Conservation (phyloP, 257 asterid species). For the Prunella vulgaris region DNA sequence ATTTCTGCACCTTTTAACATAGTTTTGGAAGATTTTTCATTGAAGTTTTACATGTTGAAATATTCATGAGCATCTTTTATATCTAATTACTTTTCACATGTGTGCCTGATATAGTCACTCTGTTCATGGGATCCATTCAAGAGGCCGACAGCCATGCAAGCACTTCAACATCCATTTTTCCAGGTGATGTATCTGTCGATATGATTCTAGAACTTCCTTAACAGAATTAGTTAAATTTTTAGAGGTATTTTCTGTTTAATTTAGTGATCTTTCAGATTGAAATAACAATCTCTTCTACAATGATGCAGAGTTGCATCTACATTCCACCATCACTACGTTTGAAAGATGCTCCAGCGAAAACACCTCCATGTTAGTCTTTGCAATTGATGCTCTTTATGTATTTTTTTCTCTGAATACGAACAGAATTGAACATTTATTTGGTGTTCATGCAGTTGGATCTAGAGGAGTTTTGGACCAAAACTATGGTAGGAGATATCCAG, state of each 20-base stretch:
- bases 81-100: not conserved
- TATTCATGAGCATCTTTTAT: not conserved
- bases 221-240: not conserved
- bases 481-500: constrained; percentile 39
- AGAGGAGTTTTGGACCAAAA: constrained; percentile 39
- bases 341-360: constrained; percentile 41
- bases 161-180: constrained; percentile 69
- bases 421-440: not conserved
- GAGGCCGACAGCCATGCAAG: constrained; percentile 67
- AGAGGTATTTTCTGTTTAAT: not conserved
- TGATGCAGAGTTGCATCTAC: constrained; percentile 57
- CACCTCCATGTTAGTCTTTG: constrained; percentile 61
- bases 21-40: too few species aligned
- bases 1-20: not conserved
- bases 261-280: not conserved
- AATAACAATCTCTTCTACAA: not conserved
- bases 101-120: constrained; percentile 37
- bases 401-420: not conserved
- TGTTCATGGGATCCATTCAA: constrained; percentile 74
- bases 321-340: constrained; percentile 58
- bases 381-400: not conserved
- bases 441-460: constrained; percentile 37
- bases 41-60: not conserved
- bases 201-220: not conserved
- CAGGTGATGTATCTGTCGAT: constrained; percentile 33